A percentile compares a stretch with the other conserved stretches of the same genome.
Evolutionary conservation across 768 basidiomycete genomes (phyloP).

Genomic region (Boletus eberwhitei): DNA sequence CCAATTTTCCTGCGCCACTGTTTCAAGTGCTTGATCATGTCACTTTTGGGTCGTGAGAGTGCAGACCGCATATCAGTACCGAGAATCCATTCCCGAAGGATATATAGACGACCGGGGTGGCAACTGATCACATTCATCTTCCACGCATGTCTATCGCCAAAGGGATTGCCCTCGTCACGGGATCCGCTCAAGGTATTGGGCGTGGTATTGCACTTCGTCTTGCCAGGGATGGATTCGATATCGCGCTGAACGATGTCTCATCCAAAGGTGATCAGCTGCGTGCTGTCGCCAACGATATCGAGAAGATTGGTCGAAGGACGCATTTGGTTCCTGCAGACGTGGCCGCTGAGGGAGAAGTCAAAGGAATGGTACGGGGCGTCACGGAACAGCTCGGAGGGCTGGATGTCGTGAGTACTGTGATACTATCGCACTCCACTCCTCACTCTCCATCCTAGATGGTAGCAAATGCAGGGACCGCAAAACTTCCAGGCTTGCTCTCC

Average conservation of each 20-base stretch:
- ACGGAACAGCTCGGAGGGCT: slow-evolving; percentile 38
- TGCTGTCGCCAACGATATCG: slow-evolving; percentile 28
- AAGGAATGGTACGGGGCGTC: slow-evolving; percentile 34
- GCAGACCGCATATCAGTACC: neutral
- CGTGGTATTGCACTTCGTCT: slow-evolving; percentile 32
- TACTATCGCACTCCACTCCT: too few species aligned
- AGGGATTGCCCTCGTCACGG: slow-evolving; percentile 36
- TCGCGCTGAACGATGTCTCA: slow-evolving; percentile 32
- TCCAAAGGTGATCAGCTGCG: slow-evolving; percentile 28
- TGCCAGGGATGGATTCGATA: slow-evolving; percentile 32
- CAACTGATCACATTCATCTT: neutral
- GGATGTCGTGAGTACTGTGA: slow-evolving; percentile 40
- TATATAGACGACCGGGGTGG: neutral
- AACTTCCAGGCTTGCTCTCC: neutral
- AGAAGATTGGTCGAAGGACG: slow-evolving; percentile 26
- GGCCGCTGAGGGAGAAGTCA: slow-evolving; percentile 39
- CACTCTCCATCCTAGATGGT: slow-evolving; percentile 19
- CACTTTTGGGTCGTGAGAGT: neutral
- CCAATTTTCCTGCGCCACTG: neutral
- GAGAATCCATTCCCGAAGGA: neutral
- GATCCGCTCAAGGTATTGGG: slow-evolving; percentile 30
- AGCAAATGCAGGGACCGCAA: slow-evolving; percentile 22
- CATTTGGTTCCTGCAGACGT: slow-evolving; percentile 38
- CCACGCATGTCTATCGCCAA: slow-evolving; percentile 20
- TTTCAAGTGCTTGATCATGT: neutral